Base-by-base conservation (phyloP, 768 basidiomycete genomes). In the Leccinum longicurvipes region DNA sequence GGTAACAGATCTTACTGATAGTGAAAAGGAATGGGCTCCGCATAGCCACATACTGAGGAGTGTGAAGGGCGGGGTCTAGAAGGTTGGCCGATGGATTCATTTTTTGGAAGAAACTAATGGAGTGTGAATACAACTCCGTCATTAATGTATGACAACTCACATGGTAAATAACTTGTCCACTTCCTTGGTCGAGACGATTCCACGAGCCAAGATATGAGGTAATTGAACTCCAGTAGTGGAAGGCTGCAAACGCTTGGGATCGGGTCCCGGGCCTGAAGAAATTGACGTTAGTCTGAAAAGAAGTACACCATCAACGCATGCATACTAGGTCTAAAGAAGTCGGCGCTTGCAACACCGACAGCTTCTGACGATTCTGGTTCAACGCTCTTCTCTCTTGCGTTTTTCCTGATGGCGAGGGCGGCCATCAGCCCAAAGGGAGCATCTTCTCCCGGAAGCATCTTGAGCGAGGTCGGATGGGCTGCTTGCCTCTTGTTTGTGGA, bases 21-120 rank as follows among this genome's bases (percentile, higher is more conserved):
- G 94, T 95, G 72, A 96, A 93, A 34, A 98, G 71, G 76, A 96
- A 96, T 3, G 93, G 91, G 63, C 88, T 91, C 21, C 94, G 83
- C 71, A 85, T 84, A 60, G 85, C 87, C 2, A 90, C 89, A 60
- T 78, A 80, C 51, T 87, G 86, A 6, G 93, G 87, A 0, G 91
- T 93, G 67, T 98, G 94, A 21, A 96, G 79, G 29, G 81, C 79
- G 10, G 88, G 86, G 61, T 95, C 93, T 21, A 96, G 74, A 24
- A 96, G 68, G 3, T 86, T 92, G 19, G 91, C 73, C 0, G 89
- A 91, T 8, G 82, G 74, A 63, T 92, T 92, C 81, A 93, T 90
- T 60, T 82, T 79, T 49, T 87, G 82, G 61, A 88, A 91, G 68
- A 83, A 91, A 54, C 88, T 90, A 63, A 53, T 10, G 55, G 54